Evolutionary conservation across 164 flowering plant genomes (phyloP), one percentile per base, ranked within the genome.

Genomic region (Magnolia sinica): DNA sequence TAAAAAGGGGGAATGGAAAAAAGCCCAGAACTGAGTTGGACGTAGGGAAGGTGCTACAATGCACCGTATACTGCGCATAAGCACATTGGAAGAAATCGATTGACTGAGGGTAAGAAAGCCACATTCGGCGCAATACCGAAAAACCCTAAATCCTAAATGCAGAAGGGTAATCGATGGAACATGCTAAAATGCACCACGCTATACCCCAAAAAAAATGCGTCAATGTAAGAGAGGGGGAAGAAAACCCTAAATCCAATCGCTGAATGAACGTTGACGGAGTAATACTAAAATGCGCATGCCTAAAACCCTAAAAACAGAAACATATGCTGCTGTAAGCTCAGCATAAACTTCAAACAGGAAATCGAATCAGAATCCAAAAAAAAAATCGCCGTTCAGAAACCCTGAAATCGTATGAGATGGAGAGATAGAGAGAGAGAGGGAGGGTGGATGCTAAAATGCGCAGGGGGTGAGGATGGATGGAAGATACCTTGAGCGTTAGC

Each of bases 401-500:
- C 45, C 45, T 37, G 45, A 37, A 37, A 37, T 37, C 45, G 45
- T 37, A 37, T 37, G 45, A 37, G 45, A 37, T 3, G 7, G 45
- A 37, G 45, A 37, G 45, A 37, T 0, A 4, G 3, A 37, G 45
- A 18, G 45, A 18, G 16, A 19, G 29, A 9, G 61, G 71, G 27
- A 50, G 11, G 18, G 22, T 19, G 51, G 5, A 22, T 0, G 50
- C 73, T 63, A 72, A 31, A 50, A 14, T 70, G 69, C 31, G 11
- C 49, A 50, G 68, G n/a, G 50, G 66, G 64, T 11, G 19, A 50
- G 7, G n/a, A 55, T 67, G 51, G 10, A 67, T 55, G 18, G 24
- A 49, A 50, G 14, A 8, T 9, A 92, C 97, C 97, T 89, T 95
- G 99, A 80, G 92, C 96, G 79, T 86, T 79, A 71, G 93, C 81